Percentiles rank a stretch among this genome's conserved stretches.
These are phyloP conservation scores for Scedosporium aurantiacum DNA, from an alignment of 2,329 filamentous ascomycete genomes.

Conservation along the genomic window DNA sequence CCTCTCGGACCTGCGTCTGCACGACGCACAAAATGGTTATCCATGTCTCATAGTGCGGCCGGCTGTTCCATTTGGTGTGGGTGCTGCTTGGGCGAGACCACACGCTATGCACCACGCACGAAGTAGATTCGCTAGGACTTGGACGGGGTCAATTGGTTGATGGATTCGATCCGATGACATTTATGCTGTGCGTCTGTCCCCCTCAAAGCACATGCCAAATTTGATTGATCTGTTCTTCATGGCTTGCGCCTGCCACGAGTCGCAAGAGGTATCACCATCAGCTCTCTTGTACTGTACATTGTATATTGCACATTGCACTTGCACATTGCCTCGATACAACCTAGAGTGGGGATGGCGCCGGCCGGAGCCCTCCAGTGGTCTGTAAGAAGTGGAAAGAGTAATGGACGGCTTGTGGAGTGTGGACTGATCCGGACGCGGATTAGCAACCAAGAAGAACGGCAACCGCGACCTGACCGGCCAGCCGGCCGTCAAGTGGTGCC, in stretches of 20 bases:
- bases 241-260: background rate
- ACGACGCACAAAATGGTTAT: background rate
- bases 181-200: background rate
- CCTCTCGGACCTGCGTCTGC: conserved; percentile 1
- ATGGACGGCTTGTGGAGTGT: background rate
- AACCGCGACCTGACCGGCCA: background rate
- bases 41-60: background rate
- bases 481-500: too few species aligned
- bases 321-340: too few species aligned
- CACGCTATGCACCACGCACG: too few species aligned
- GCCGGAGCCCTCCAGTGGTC: background rate
- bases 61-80: background rate
- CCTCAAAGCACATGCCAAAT: background rate
- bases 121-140: background rate
- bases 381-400: background rate
- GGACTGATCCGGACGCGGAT: too few species aligned
- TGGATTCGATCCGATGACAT: background rate
- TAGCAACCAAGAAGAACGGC: background rate
- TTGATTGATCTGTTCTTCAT: background rate
- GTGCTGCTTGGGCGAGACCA: background rate
- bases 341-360: background rate
- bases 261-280: background rate
- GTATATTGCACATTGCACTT: too few species aligned
- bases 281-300: too few species aligned
- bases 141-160: background rate